Base-by-base conservation (phyloP, 148 eudicot genomes). In the Amaranthus hypochondriacus region DNA sequence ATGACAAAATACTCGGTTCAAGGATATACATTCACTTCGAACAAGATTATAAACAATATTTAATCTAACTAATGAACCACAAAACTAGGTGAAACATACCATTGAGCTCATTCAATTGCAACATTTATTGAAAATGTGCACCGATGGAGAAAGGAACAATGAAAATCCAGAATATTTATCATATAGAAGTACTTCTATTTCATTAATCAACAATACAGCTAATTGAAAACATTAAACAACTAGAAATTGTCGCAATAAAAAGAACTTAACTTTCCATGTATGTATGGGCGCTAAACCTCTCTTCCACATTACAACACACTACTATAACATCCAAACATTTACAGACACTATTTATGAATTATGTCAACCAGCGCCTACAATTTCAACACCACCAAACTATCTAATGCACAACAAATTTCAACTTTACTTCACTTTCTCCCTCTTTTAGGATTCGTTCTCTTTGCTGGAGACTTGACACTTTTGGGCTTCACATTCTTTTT, bases 401-500 rank as follows among this genome's bases (percentile, higher is more conserved):
- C 51, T 60, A 49, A 64, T 49, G 5, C 57, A 52, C 66, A 62
- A 28, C 43, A 9, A 67, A 8, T 28, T 28, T 28, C 39, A 28
- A 28, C 39, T 42, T 46, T 4, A 8, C 61, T 12, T 80, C 79
- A 80, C 73, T 80, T 80, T 76, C 43, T 76, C 65, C 83, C 83
- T 76, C 83, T 71, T 58, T 72, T 80, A 0, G 83, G 79, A 79
- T 71, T 64, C n/a, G 79, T 13, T 72, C 83, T 66, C 73, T 71
- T 75, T n/a, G 65, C 79, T 5, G 83, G 83, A 4, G 83, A 75
- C 56, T 55, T 74, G 61, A 75, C 82, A 59, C 76, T 78, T 80
- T 82, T 77, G 2, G 83, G 69, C 81, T 82, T 70, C 73, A 70
- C 72, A 6, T 51, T 81, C 81, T 79, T 83, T 1, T 63, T 76